Evolutionary conservation across 1,284 basidiomycete genomes (phyloP).

Genomic region (Cryptococcus neoformans): DNA sequence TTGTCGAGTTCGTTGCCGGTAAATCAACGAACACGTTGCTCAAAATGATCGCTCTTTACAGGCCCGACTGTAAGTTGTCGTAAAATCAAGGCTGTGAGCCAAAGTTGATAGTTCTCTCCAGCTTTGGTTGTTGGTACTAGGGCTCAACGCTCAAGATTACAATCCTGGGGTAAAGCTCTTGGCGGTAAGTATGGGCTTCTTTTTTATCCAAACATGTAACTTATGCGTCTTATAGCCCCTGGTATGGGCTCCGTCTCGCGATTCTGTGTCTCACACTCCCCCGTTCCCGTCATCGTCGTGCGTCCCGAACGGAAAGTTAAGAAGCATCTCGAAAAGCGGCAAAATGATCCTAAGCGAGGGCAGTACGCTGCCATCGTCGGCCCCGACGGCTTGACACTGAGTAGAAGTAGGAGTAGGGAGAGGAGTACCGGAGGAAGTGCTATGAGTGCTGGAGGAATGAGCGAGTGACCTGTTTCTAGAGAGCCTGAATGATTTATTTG

Average conservation of each 20-base stretch:
- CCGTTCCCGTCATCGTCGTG: conserved; percentile 89
- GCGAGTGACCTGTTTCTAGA: conserved; percentile 6
- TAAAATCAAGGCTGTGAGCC: conserved; percentile 20
- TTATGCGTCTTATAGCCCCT: conserved; percentile 47
- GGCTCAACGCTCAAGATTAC: conserved; percentile 63
- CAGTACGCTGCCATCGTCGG: conserved; percentile 56
- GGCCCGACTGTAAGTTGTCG: conserved; percentile 71
- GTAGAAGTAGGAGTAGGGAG: conserved; percentile 37
- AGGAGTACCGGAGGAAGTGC: conserved; percentile 15
- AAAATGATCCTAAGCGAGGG: conserved; percentile 78
- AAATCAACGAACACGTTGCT: conserved; percentile 84
- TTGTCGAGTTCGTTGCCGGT: conserved; percentile 92
- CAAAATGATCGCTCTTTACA: conserved; percentile 89
- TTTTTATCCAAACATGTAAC: neutral
- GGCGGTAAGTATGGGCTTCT: conserved; percentile 42
- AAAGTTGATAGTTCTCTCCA: conserved; percentile 16
- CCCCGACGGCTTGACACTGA: conserved; percentile 34
- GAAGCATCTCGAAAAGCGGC: conserved; percentile 75
- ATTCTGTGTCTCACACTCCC: conserved; percentile 83
- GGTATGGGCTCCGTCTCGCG: conserved; percentile 54
- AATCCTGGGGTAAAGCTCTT: conserved; percentile 59
- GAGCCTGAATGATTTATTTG: neutral
- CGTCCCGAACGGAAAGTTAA: conserved; percentile 81
- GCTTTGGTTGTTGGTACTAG: conserved; percentile 87
- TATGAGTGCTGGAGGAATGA: conserved; percentile 7